These are phyloP conservation scores for Orobanche coerulescens DNA, from an alignment of 257 asterid genomes.

Conservation along the genomic window DNA sequence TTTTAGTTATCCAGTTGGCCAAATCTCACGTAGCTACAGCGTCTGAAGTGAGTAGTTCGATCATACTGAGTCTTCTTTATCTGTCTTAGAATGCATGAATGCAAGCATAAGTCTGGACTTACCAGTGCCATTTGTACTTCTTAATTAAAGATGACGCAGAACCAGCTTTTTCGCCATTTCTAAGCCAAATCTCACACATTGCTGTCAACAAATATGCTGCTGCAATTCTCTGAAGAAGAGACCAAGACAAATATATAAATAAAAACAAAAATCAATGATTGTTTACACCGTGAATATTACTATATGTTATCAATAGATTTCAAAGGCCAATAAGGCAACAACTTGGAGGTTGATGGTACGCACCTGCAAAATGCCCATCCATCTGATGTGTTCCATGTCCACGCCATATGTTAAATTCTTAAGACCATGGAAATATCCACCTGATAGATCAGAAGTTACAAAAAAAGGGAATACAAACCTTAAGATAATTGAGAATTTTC, in stretches of 20 bases:
- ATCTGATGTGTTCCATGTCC: conserved; percentile 46
- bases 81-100: background rate
- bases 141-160: conserved; percentile 46
- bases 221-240: conserved; percentile 48
- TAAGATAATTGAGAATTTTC: background rate
- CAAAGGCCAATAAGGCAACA: background rate
- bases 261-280: background rate
- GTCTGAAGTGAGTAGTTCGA: background rate
- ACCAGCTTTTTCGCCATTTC: conserved; percentile 44
- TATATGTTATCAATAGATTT: background rate
- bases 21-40: background rate
- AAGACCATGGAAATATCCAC: conserved; percentile 57
- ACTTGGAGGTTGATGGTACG: background rate
- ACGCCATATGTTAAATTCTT: conserved; percentile 53
- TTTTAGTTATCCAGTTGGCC: conserved; percentile 2
- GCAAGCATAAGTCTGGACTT: conserved; percentile 19
- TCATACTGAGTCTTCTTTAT: background rate
- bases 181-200: conserved; percentile 66
- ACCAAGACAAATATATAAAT: background rate
- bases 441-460: conserved; percentile 25
- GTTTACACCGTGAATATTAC: background rate
- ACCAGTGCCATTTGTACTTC: conserved; percentile 61
- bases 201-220: conserved; percentile 50
- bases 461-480: background rate
- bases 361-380: conserved; percentile 74